phyloP scores from a whole-genome alignment of 495 filamentous ascomycete species.

The Cenococcum geophilum region DNA sequence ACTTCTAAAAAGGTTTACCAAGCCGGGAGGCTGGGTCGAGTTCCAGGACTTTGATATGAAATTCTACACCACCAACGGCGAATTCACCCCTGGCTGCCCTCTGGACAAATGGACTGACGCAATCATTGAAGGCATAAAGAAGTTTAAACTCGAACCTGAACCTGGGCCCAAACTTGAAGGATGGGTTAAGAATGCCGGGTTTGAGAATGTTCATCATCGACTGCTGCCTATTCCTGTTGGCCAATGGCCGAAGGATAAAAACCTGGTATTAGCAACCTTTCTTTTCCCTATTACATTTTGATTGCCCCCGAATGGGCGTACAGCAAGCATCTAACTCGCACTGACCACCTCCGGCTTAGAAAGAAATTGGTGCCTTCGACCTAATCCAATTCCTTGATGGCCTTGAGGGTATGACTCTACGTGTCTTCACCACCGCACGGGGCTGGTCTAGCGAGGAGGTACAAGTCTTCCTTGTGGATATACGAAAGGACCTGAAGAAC shows the following conservation, averaged over 20 bases:
- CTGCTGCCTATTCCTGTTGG: slow-evolving; percentile 27
- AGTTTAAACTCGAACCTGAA: slow-evolving; percentile 23
- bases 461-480: slow-evolving; percentile 48
- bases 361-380: slow-evolving; percentile 32
- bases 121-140: slow-evolving; percentile 18
- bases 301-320: background rate
- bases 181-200: slow-evolving; percentile 34
- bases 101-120: slow-evolving; percentile 33
- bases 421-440: slow-evolving; percentile 49
- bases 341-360: slow-evolving; percentile 5
- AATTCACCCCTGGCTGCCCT: slow-evolving; percentile 34
- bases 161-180: slow-evolving; percentile 28
- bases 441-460: slow-evolving; percentile 50
- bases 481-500: slow-evolving; percentile 50
- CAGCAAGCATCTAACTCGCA: background rate
- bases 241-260: slow-evolving; percentile 33
- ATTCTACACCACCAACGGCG: slow-evolving; percentile 42
- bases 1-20: slow-evolving; percentile 28
- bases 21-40: slow-evolving; percentile 52
- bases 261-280: slow-evolving; percentile 5
- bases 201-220: slow-evolving; percentile 36
- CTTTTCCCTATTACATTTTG: background rate
- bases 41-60: slow-evolving; percentile 44
- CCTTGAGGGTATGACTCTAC: slow-evolving; percentile 42
- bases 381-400: slow-evolving; percentile 39